Evolutionary conservation across 345 rosid species (phyloP), one percentile per base, ranked within the genome.

Genomic region (Microthlaspi erraticum): DNA sequence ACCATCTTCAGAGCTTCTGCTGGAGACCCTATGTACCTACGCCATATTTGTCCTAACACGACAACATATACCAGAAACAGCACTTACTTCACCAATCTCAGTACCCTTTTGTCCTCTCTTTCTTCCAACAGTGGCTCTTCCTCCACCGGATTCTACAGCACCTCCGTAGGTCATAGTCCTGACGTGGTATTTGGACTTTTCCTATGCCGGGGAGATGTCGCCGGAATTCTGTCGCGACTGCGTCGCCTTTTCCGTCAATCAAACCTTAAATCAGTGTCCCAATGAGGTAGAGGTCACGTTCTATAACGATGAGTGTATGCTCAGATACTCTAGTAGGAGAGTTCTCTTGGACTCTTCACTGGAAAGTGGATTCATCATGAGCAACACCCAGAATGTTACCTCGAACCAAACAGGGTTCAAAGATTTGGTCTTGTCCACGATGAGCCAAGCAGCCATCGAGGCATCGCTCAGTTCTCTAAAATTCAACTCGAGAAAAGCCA

Each of bases 301-400:
- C 7, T 80, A 49, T 59, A 81, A 61, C n/a, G 80, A 79, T 1
- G 23, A 57, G 42, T 87, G 89, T 60, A 44, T 49, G 62, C 4
- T 85, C 2, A 48, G 80, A 5, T 82, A 82, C 45, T 70, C 81
- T 6, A n/a, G n/a, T n/a, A n/a, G n/a, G 12, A 77, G n/a, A n/a
- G 29, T 23, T 17, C 26, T n/a, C n/a, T n/a, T n/a, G n/a, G n/a
- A n/a, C n/a, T n/a, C n/a, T n/a, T n/a, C n/a, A 2, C 5, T n/a
- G 13, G 53, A 29, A n/a, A n/a, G n/a, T n/a, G 10, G 32, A 18
- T 0, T 8, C 0, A 1, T 6, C 10, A 10, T 32, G 31, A 2
- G 0, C 1, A 16, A 45, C 29, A 23, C 29, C 29, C 29, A 9
- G 1, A 51, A 36, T 10, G 8, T 23, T 50, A 7, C 13, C 37